These are phyloP conservation scores for Pythium monospermum DNA, from an alignment of 352 stramenopile genomes.

Conservation along the genomic window DNA sequence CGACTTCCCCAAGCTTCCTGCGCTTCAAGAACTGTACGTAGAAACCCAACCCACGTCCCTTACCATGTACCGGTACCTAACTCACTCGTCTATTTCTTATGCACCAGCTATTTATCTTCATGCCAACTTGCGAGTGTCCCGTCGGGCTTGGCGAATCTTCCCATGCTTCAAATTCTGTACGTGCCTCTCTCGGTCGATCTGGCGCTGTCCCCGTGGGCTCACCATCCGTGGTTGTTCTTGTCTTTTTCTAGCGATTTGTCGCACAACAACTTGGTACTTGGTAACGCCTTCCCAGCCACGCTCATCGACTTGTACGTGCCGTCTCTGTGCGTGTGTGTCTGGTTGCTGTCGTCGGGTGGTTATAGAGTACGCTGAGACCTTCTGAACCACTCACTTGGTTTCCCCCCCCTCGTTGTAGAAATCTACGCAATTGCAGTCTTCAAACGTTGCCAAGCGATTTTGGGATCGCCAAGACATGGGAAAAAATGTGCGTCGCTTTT, in stretches of 20 bases:
- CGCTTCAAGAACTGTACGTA: conserved; percentile 18
- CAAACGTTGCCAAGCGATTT: conserved; percentile 16
- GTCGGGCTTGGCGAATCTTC: conserved; percentile 16
- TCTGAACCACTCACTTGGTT: too few species aligned
- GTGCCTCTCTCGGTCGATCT: neutral
- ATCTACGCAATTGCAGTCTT: conserved; percentile 18
- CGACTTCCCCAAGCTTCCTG: conserved; percentile 16
- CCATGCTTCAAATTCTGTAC: conserved; percentile 11
- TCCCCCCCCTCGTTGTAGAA: conserved; percentile 10
- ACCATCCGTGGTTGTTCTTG: neutral
- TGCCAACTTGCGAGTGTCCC: conserved; percentile 7
- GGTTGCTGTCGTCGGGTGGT: too few species aligned
- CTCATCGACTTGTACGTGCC: conserved; percentile 14
- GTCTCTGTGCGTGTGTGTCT: too few species aligned
- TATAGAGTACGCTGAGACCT: too few species aligned
- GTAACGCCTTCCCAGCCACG: conserved; percentile 10
- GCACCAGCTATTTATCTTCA: conserved; percentile 19
- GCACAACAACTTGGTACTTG: conserved; percentile 15
- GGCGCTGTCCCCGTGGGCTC: neutral
- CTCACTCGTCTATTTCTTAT: neutral
- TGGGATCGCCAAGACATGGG: conserved; percentile 21
- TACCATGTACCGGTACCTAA: neutral
- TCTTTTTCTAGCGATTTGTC: conserved; percentile 12
- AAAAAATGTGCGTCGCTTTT: conserved; percentile 15
- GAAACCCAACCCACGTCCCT: neutral